Percentiles rank a stretch among this genome's conserved stretches.
Conservation (phyloP, 257 asterid genomes). For the Gentiana straminea region DNA sequence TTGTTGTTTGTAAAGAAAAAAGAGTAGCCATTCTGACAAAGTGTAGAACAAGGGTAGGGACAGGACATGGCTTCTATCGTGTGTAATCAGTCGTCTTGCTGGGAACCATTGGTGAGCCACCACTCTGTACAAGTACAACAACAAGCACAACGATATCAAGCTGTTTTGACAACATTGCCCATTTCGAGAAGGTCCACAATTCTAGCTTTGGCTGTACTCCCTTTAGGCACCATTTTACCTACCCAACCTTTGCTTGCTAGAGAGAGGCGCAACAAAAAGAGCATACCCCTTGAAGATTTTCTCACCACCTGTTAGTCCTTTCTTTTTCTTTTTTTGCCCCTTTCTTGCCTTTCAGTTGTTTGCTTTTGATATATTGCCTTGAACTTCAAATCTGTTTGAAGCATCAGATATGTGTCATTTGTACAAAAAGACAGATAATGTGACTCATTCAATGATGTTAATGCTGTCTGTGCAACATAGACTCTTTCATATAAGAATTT, state of each 20-base stretch:
- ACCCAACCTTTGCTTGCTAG: slow-evolving; percentile 64
- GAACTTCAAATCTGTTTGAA: background rate
- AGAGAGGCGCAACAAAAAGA: slow-evolving; percentile 76
- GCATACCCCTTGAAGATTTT: slow-evolving; percentile 67
- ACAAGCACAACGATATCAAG: slow-evolving; percentile 5
- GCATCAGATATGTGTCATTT: too few relatives aligned
- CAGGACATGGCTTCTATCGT: background rate
- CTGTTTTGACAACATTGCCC: slow-evolving; percentile 28
- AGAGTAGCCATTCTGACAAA: too few relatives aligned
- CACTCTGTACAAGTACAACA: slow-evolving; percentile 2
- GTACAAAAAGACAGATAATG: background rate
- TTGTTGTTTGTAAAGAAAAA: too few relatives aligned
- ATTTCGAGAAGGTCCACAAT: slow-evolving; percentile 69
- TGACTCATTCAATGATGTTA: background rate
- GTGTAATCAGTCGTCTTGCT: slow-evolving; percentile 12
- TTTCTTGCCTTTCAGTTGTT: background rate
- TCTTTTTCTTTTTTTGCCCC: slow-evolving; percentile 1
- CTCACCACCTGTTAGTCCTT: slow-evolving; percentile 37
- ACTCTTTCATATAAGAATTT: too few relatives aligned
- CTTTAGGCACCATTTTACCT: slow-evolving; percentile 31
- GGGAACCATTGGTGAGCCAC: slow-evolving; percentile 11
- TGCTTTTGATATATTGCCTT: background rate
- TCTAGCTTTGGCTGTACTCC: slow-evolving; percentile 44
- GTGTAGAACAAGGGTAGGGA: too few relatives aligned
- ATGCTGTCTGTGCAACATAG: too few relatives aligned